Evolutionary conservation across 1,139 yeast species (phyloP), one percentile per base, ranked within the genome.

Genomic region (Torulaspora globosa): DNA sequence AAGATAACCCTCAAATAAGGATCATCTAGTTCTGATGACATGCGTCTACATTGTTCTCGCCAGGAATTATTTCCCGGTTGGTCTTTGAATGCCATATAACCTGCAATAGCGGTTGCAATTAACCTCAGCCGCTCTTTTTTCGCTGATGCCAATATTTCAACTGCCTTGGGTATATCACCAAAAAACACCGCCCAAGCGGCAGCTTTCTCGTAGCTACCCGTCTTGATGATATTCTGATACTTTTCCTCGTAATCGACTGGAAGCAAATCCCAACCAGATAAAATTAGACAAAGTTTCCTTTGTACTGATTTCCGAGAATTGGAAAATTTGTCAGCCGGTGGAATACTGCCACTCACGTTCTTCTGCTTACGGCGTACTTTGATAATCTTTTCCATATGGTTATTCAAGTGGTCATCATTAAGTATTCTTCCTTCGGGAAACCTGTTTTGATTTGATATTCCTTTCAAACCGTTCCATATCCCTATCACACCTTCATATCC

Each of bases 171-270:
- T 1, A 92, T 85, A 63, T 89, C 86, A 1, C 96, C 96, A 62
- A 88, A 94, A 65, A 92, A 92, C 0, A 89, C 92, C 0, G 97
- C 97, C 96, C 96, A 88, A 0, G 95, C 97, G 0, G 97, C 98
- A 0, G 98, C 97, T 61, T 92, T 83, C 53, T 88, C 96, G 50
- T 77, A 77, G 52, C 78, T 76, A 0, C 88, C 92, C 23, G 72
- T 67, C 0, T 70, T 65, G 24, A 83, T 78, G 37, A 90, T 71
- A 36, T 73, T 71, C 29, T 71, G 70, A 40, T 87, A 75, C 53
- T 84, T 81, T 38, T 76, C 80, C 48, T 89, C 95, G 53, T 89
- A 75, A 58, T 88, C 96, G 12, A 77, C 71, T 23, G 79, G 78
- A 1, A 90, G 83, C 58, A 87, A 80, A 59, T 87, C 89, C 96